These are phyloP conservation scores for Chamaenerion angustifolium DNA, from an alignment of 345 rosid species.

Conservation along the genomic window DNA sequence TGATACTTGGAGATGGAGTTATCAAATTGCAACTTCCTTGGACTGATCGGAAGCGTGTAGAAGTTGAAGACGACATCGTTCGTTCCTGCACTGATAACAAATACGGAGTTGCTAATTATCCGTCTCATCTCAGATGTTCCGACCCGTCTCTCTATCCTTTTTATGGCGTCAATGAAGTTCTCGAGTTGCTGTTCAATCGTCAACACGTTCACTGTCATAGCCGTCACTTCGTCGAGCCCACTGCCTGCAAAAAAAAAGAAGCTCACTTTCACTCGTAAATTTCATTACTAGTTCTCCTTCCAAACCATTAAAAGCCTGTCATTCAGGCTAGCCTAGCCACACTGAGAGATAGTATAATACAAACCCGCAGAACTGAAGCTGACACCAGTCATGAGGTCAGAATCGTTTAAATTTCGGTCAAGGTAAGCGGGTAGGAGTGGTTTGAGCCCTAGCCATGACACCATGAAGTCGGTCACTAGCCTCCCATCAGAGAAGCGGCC, in stretches of 20 bases:
- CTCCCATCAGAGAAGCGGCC: neutral
- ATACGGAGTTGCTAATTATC: constrained; percentile 17
- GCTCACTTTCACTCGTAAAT: too few relatives aligned
- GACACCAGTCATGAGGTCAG: constrained; percentile 19
- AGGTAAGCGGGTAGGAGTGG: constrained; percentile 18
- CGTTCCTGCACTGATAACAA: constrained; percentile 32
- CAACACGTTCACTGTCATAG: neutral
- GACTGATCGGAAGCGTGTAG: too few relatives aligned
- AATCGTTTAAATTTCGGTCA: constrained; percentile 8
- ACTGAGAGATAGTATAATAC: too few relatives aligned
- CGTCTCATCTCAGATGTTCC: constrained; percentile 19
- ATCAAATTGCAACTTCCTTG: constrained; percentile 27
- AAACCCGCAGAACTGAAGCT: constrained; percentile 17
- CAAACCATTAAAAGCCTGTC: too few relatives aligned
- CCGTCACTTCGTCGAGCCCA: constrained; percentile 17
- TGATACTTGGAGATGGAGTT: constrained; percentile 13
- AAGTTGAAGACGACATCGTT: constrained; percentile 7
- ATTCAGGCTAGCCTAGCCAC: too few relatives aligned
- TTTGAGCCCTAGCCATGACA: constrained; percentile 16
- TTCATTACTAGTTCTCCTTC: too few relatives aligned
- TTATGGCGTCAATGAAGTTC: constrained; percentile 17
- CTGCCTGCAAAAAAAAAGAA: constrained; percentile 18
- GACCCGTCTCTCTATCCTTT: constrained; percentile 15
- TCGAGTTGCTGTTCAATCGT: constrained; percentile 21
- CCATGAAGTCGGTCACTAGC: constrained; percentile 20